Conservation (phyloP, 2,329 filamentous ascomycete species). For the Incumbomyces delicatus region DNA sequence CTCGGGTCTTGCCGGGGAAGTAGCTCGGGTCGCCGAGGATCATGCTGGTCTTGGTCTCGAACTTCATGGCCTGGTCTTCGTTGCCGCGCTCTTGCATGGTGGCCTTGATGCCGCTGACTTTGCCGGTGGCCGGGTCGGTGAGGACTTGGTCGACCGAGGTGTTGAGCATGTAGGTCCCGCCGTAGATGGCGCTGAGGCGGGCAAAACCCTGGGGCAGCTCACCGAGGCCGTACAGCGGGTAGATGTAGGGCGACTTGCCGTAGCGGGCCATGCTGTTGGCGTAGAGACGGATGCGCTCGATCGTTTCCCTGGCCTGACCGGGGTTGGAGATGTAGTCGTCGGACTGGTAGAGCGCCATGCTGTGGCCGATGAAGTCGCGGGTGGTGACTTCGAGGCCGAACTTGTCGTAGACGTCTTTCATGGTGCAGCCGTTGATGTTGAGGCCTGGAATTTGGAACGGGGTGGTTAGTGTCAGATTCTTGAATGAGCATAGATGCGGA, state of each 20-base stretch:
- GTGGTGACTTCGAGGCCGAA: slow-evolving; percentile 84
- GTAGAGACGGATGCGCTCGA: slow-evolving; percentile 89
- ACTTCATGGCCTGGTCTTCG: slow-evolving; percentile 67
- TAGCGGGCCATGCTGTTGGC: slow-evolving; percentile 96
- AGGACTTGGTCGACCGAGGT: slow-evolving; percentile 82
- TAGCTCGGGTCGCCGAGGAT: slow-evolving; percentile 95
- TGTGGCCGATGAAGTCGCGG: slow-evolving; percentile 92
- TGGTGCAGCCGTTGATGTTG: slow-evolving; percentile 66
- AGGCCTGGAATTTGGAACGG: slow-evolving; percentile 60
- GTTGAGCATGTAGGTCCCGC: slow-evolving; percentile 99
- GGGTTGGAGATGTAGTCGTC: slow-evolving; percentile 71
- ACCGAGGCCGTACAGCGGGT: slow-evolving; percentile 92
- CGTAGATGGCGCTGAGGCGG: slow-evolving; percentile 94
- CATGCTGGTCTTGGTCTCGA: slow-evolving; percentile 91
- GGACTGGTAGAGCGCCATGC: slow-evolving; percentile 91
- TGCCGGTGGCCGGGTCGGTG: slow-evolving; percentile 60
- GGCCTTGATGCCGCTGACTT: slow-evolving; percentile 91
- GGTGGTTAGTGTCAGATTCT: slow-evolving; percentile 1
- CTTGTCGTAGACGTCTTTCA: slow-evolving; percentile 99
- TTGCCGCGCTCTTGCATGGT: slow-evolving; percentile 86
- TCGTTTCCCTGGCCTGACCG: slow-evolving; percentile 70
- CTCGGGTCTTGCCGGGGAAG: slow-evolving; percentile 80
- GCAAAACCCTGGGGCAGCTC: slow-evolving; percentile 97
- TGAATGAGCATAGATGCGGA: too few species aligned
- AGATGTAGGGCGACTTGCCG: slow-evolving; percentile 98